Conservation (phyloP, 306 rosid genomes). For the Trichosanthes cucumerina region DNA sequence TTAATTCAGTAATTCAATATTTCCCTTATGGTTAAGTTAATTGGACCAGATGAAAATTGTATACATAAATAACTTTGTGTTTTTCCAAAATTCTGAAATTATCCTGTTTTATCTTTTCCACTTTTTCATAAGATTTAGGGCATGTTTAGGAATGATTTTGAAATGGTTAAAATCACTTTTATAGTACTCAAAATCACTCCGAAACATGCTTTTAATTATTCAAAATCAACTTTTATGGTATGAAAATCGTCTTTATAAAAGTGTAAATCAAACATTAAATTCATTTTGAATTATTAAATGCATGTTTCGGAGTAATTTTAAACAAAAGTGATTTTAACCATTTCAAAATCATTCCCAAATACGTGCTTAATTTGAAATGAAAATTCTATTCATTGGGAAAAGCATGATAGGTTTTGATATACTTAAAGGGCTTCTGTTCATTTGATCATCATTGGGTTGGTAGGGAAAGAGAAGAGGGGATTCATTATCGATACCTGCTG, state of each 20-base stretch:
- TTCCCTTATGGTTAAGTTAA: background rate
- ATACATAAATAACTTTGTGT: background rate
- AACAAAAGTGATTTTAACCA: too few relatives aligned
- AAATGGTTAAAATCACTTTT: too few relatives aligned
- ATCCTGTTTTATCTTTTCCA: background rate
- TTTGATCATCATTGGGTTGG: background rate
- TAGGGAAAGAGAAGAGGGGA: background rate
- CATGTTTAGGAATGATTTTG: too few relatives aligned
- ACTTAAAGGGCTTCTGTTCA: background rate
- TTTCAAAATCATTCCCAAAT: too few relatives aligned
- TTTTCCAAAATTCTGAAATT: background rate
- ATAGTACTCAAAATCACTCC: too few relatives aligned
- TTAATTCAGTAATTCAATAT: background rate
- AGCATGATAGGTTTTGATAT: background rate
- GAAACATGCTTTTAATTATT: too few relatives aligned
- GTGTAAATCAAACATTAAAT: too few relatives aligned
- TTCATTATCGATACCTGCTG: conserved; percentile 55
- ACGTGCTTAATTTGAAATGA: background rate
- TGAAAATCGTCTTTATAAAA: too few relatives aligned
- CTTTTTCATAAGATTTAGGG: too few relatives aligned
- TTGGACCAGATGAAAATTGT: background rate
- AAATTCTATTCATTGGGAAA: background rate
- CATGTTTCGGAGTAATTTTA: too few relatives aligned
- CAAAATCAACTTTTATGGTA: too few relatives aligned
- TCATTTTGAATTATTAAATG: too few relatives aligned